Evolutionary conservation across 805 yeast genomes (phyloP), one percentile per base, ranked within the genome.

Genomic region (Yarrowia sp.): DNA sequence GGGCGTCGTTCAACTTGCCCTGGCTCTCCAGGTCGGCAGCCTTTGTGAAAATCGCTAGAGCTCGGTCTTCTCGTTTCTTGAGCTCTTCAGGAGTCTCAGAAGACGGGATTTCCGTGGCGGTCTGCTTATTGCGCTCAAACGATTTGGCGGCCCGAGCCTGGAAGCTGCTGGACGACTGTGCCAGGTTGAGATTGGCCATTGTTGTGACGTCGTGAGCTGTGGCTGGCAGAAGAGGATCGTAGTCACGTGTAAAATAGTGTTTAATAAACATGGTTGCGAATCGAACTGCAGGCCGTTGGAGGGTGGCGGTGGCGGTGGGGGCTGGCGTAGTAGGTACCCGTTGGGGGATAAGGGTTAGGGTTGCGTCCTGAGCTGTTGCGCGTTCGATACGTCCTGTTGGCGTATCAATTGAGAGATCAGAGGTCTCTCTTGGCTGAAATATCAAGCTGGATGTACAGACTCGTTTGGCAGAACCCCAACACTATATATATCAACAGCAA

Each of bases 1-100:
- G 61, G 1, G 61, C 61, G 22, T 55, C 61, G 47, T 55, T 55
- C n/a, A 55, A 32, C 22, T 41, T 55, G 7, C 61, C 47, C 14
- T 55, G 61, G 2, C 47, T 42, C 31, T 55, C 61, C 15, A 55
- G 38, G 17, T 55, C 61, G 3, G 42, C 61, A 5, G 61, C 61
- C 8, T 14, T 31, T 2, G 32, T 15, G 13, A 35, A 55, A 2
- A 55, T 28, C 38, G 39, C 61, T 31, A 55, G 47, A 11, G 61
- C 61, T 13, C 47, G 47, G 7, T 55, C 47, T 15, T 41, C 61
- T 2, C 61, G 45, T 9, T 39, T 17, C 4, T 15, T 11, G 13
- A 39, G 38, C 47, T 55, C 61, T 1, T 55, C 47, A 10, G 61
- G 15, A 1, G 61, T 5, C 38, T 55, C 61, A 3, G 45, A 39